Base-by-base conservation (phyloP, 495 filamentous ascomycete genomes). In the Aspergillus campestris region DNA sequence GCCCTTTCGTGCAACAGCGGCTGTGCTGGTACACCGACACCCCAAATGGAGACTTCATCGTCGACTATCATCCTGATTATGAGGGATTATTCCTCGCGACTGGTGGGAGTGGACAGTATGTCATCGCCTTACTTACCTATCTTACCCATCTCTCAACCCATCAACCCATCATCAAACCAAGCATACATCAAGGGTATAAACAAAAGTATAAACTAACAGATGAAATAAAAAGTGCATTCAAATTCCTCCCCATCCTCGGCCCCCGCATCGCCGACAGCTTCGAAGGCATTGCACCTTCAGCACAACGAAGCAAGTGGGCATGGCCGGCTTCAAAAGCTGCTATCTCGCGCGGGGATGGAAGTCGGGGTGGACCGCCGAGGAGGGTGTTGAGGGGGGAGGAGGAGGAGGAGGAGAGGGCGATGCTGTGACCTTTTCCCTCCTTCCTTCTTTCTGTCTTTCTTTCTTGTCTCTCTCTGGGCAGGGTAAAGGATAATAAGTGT, bases 221-320 rank as follows among this genome's bases (percentile, higher is more conserved):
- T 31, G 2, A 24, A 0, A 14, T 12, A 4, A 8, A 6, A n/a
- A 65, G 62, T 62, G 87, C 65, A 1, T 92, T 84, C 65, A 91
- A 92, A 57, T 92, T 91, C 53, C 53, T 90, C 47, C 87, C 87
- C 0, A 75, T 90, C 10, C 57, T 92, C 7, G 87, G 87, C 5
- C 77, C 81, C 35, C 77, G 78, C 52, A 75, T 89, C 33, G 78
- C 77, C 3, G 79, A 85, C 49, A 73, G 75, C 40, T 66, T 89
- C 32, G 59, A 71, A 51, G 60, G 69, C 5, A 60, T 66, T 11
- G 69, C 69, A 5, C 68, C 75, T 0, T n/a, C n/a, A 56, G 58
- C 8, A 66, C 69, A 45, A 74, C 85, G 35, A 56, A 60, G 14
- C 57, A 72, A 82, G 54, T 89, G 84, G 84, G 58, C 50, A 44